These are phyloP conservation scores for Metarhizium rileyi DNA, from an alignment of 2,329 filamentous ascomycete species.

Conservation along the genomic window DNA sequence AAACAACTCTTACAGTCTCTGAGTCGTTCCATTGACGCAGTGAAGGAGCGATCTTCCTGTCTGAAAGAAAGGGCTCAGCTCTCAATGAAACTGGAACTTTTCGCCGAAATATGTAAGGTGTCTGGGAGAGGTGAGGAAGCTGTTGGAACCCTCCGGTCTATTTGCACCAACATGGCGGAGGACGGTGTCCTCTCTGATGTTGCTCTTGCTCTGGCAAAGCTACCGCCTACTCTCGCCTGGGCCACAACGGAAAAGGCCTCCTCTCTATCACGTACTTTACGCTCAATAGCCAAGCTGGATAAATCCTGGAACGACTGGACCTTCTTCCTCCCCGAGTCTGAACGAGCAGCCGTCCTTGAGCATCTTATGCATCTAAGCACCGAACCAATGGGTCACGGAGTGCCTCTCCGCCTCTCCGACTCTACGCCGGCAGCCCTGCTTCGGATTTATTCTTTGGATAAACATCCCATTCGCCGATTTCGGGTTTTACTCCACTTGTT, in stretches of 20 bases:
- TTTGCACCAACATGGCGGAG: slow-evolving; percentile 52
- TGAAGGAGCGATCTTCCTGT: slow-evolving; percentile 40
- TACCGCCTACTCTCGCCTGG: slow-evolving; percentile 46
- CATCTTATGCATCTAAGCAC: slow-evolving; percentile 45
- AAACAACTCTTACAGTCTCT: slow-evolving; percentile 45
- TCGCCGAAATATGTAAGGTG: slow-evolving; percentile 50
- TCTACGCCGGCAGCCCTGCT: slow-evolving; percentile 37
- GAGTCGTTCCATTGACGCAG: slow-evolving; percentile 52
- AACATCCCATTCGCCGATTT: slow-evolving; percentile 42
- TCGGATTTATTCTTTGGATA: slow-evolving; percentile 37
- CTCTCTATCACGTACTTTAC: slow-evolving; percentile 48
- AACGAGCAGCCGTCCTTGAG: slow-evolving; percentile 50
- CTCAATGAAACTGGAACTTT: slow-evolving; percentile 53
- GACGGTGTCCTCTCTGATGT: slow-evolving; percentile 46
- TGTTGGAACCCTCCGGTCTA: slow-evolving; percentile 45
- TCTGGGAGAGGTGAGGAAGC: slow-evolving; percentile 46
- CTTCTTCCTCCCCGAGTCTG: slow-evolving; percentile 38
- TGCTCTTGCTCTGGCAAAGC: slow-evolving; percentile 35
- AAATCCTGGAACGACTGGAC: slow-evolving; percentile 48
- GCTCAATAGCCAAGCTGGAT: slow-evolving; percentile 50
- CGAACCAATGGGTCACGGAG: slow-evolving; percentile 22
- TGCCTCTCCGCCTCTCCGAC: slow-evolving; percentile 32
- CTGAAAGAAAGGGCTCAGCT: slow-evolving; percentile 54
- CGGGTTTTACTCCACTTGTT: slow-evolving; percentile 41
- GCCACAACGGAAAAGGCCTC: slow-evolving; percentile 36